Conservation (phyloP, 768 basidiomycete genomes). For the Hydnum rufescens region DNA sequence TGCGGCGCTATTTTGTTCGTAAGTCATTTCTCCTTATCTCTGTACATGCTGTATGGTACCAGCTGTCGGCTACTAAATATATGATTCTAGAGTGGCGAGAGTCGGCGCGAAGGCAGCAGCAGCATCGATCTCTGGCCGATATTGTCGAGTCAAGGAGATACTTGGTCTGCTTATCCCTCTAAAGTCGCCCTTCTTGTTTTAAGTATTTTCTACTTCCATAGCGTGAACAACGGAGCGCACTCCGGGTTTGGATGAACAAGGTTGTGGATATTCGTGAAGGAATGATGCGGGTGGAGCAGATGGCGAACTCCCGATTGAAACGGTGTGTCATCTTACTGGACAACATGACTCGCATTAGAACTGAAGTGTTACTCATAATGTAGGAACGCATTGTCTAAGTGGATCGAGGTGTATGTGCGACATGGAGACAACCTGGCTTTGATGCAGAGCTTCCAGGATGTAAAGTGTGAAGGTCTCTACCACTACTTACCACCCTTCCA, state of each 20-base stretch:
- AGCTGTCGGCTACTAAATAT: too few species aligned
- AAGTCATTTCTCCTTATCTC: conserved; percentile 7
- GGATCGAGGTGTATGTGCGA: conserved; percentile 39
- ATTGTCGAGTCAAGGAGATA: too few species aligned
- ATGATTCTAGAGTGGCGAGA: too few species aligned
- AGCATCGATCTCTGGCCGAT: too few species aligned
- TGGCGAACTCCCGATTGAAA: neutral
- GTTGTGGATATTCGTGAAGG: neutral
- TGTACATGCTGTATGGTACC: too few species aligned
- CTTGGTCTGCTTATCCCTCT: too few species aligned
- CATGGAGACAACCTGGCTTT: conserved; percentile 55
- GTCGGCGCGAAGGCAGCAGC: too few species aligned
- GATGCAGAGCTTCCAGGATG: conserved; percentile 67
- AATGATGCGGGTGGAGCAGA: neutral
- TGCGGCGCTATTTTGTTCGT: conserved; percentile 22
- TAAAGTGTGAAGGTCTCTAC: conserved; percentile 62
- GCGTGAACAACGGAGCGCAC: neutral
- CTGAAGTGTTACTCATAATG: neutral
- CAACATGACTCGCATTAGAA: neutral
- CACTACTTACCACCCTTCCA: too few species aligned
- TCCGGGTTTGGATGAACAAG: neutral
- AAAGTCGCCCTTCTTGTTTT: too few species aligned
- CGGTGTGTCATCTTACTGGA: neutral
- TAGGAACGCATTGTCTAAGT: conserved; percentile 45
- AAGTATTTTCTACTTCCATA: too few species aligned